Base-by-base conservation (phyloP, 352 stramenopile species). In the Phytopythium delawarense region DNA sequence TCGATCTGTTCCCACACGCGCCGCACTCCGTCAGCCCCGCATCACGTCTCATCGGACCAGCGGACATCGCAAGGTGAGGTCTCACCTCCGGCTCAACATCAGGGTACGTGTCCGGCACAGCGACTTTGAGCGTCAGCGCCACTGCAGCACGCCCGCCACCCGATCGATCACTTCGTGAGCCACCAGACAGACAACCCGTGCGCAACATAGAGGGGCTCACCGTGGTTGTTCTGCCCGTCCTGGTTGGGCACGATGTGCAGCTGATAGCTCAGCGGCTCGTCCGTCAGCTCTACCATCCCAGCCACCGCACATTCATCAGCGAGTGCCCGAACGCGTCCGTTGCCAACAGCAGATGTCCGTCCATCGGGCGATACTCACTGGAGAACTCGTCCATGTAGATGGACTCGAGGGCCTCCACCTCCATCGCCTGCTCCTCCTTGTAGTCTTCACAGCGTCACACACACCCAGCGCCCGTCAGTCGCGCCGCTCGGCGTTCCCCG, bases 311-410 rank as follows among this genome's bases (percentile, higher is more conserved):
- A 37, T 4, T 7, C 23, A 13, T 53, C n/a, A 53, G 46, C 6
- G 12, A 6, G 34, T 2, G 21, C 21, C 11, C 46, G 11, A 34
- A 21, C 7, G 12, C 46, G 18, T 28, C 7, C 23, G 5, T 12
- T 21, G 15, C 15, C 21, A 35, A 4, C 23, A 25, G 8, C 13
- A 4, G 20, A 21, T 16, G 18, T 4, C 1, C 15, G 46, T n/a
- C 23, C 15, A 9, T 42, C 8, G 35, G 28, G 21, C 11, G 16
- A 39, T 13, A 80, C 81, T 53, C 71, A 96, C 87, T 87, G 56
- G 69, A 87, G 71, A 96, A 96, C 64, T 96, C 87, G 69, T 96
- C 81, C 80, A 92, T 94, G 70, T 96, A 96, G 58, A 96, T 96
- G 70, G 87, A 84, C 64, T 94, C 87, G 62, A 96, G 83, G 49